Percentiles rank a stretch among this genome's conserved stretches.
Evolutionary conservation across 2,329 filamentous ascomycete genomes (phyloP).

Genomic region (Bertia moriformis): DNA sequence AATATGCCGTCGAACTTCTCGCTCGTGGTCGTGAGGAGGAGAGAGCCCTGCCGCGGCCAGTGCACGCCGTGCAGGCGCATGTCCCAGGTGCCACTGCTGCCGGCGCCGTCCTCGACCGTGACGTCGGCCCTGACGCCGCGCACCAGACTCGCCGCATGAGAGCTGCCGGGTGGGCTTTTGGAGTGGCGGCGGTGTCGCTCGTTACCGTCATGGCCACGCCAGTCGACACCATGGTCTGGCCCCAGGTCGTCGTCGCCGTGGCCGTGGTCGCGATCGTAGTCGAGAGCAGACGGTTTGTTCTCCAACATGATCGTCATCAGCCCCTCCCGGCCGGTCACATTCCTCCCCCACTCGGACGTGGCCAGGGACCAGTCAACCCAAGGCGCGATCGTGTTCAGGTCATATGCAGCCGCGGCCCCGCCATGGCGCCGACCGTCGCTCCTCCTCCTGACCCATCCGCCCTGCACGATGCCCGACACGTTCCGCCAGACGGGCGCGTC

Average conservation of each 20-base stretch:
- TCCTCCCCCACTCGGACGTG: slow-evolving; percentile 55
- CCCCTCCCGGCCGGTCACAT: slow-evolving; percentile 62
- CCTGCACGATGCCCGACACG: slow-evolving; percentile 61
- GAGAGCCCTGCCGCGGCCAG: slow-evolving; percentile 65
- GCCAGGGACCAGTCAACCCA: slow-evolving; percentile 48
- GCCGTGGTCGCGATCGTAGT: slow-evolving; percentile 23
- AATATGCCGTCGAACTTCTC: slow-evolving; percentile 91
- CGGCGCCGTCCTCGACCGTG: slow-evolving; percentile 57
- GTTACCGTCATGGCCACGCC: not conserved
- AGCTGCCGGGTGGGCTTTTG: slow-evolving; percentile 14
- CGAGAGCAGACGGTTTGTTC: slow-evolving; percentile 28
- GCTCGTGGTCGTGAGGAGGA: slow-evolving; percentile 76
- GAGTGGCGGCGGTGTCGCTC: not conserved
- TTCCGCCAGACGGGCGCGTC: slow-evolving; percentile 55
- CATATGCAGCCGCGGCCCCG: slow-evolving; percentile 32
- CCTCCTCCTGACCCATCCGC: slow-evolving; percentile 55
- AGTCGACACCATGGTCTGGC: slow-evolving; percentile 2
- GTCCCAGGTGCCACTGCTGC: slow-evolving; percentile 62
- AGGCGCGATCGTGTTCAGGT: slow-evolving; percentile 50
- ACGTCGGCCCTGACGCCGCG: slow-evolving; percentile 58
- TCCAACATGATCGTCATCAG: slow-evolving; percentile 56
- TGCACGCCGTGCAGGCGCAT: slow-evolving; percentile 73
- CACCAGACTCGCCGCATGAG: slow-evolving; percentile 31
- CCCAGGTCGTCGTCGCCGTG: slow-evolving; percentile 14
- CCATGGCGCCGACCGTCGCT: slow-evolving; percentile 27